Conservation (phyloP, 1,284 basidiomycete species). For the Boletus chippewaensis region DNA sequence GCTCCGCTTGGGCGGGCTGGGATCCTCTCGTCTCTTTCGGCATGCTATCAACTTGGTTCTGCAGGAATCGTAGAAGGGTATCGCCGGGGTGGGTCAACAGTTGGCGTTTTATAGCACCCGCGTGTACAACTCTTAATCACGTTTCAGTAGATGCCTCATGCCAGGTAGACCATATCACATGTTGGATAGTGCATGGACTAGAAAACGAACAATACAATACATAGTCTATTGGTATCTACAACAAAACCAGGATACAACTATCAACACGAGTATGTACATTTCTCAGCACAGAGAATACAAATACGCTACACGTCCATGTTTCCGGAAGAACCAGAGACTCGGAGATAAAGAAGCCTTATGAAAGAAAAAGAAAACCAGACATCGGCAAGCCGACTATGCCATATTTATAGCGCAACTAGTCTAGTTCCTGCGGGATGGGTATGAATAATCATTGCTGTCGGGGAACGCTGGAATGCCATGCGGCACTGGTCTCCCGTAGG, state of each 20-base stretch:
- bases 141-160: neutral
- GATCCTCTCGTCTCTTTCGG: constrained; percentile 14
- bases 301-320: constrained; percentile 11
- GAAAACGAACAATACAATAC: too few relatives aligned
- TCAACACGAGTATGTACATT: constrained; percentile 9
- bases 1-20: constrained; percentile 35
- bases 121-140: neutral
- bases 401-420: neutral
- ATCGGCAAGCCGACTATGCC: constrained; percentile 2
- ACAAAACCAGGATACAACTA: constrained; percentile 9
- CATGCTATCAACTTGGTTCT: constrained; percentile 16
- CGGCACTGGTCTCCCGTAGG: constrained; percentile 9
- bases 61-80: neutral
- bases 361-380: constrained; percentile 4
- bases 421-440: constrained; percentile 12
- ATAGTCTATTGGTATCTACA: constrained; percentile 14
- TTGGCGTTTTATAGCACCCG: neutral
- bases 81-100: neutral
- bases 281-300: neutral
- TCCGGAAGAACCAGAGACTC: constrained; percentile 11
- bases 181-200: too few relatives aligned
- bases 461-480: constrained; percentile 15
- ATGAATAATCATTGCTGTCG: constrained; percentile 15
- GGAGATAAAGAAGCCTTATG: neutral
- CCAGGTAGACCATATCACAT: too few relatives aligned